Evolutionary conservation across 148 eudicot genomes (phyloP), one percentile per base, ranked within the genome.

Genomic region (Rhododendron williamsianum): DNA sequence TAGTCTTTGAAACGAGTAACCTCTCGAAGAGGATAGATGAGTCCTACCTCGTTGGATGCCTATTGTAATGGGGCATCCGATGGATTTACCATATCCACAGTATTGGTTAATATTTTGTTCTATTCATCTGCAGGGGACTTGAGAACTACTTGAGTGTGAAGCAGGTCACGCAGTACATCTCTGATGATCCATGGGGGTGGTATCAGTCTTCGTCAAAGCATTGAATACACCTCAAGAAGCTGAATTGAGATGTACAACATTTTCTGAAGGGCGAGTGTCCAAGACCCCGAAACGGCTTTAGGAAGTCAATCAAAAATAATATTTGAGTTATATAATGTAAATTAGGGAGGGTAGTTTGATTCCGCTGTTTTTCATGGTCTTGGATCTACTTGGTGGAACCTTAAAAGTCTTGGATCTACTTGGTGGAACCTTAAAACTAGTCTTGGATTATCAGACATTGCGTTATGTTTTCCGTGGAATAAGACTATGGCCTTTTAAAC

Each of bases 111-210:
- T 18, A 5, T n/a, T 81, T 81, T 25, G 9, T 30, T 35, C n/a
- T 85, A 45, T 71, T 13, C 33, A 54, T 85, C 27, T 81, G 71
- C 94, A 97, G 99, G 99, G 99, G 99, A 69, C 88, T 97, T 4
- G 98, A 97, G 73, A 97, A 94, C 87, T 97, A 92, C 94, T 84
- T 97, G 93, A 92, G 91, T 69, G 85, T 95, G 83, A 97, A 97
- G 91, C 99, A 97, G 90, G 99, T 97, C 80, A 97, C 98, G 2
- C 89, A 86, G 78, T 95, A 97, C 78, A 87, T 92, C 33, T 93
- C 98, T 21, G 91, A 90, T 46, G 98, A 95, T 10, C 95, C 95
- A 63, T 97, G 98, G 99, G 99, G 95, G 41, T 97, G 98, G 98
- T 97, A 95, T 90, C 85, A 88, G 78, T 87, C 96, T 88, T 98